These are phyloP conservation scores for Paramecium tetraurelia DNA, from an alignment of 73 alveolate genomes.

Conservation along the genomic window DNA sequence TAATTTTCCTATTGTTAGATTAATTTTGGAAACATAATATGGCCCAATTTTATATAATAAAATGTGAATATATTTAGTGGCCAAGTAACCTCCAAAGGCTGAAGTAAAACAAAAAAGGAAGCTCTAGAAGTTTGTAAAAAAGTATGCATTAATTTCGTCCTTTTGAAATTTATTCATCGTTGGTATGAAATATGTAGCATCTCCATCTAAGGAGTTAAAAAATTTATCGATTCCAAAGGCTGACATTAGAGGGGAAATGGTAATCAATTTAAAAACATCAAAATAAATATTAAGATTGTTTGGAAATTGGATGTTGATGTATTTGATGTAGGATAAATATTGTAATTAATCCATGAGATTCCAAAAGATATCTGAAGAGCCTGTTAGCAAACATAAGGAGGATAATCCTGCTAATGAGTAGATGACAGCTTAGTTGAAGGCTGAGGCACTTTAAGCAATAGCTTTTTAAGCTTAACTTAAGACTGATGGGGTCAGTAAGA, in stretches of 20 bases:
- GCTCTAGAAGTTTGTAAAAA: not conserved
- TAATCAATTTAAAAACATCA: not conserved
- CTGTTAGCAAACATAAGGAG: not conserved
- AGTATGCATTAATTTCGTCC: not conserved
- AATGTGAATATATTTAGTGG: not conserved
- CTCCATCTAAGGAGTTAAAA: not conserved
- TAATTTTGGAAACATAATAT: not conserved
- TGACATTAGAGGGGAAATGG: not conserved
- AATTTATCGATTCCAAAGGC: not conserved
- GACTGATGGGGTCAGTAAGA: not conserved
- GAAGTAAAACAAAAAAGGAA: not conserved
- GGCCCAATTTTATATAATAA: not conserved
- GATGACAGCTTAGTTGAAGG: not conserved
- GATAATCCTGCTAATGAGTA: not conserved
- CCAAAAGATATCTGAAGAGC: not conserved
- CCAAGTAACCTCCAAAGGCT: not conserved
- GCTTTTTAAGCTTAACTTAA: not conserved
- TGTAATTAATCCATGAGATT: not conserved
- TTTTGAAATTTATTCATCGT: not conserved
- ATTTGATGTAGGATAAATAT: not conserved
- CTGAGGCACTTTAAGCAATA: not conserved
- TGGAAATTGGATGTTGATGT: not conserved
- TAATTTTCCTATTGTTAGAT: not conserved
- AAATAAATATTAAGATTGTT: not conserved
- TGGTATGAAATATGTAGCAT: not conserved